These are phyloP conservation scores for Plasmopara muralis DNA, from an alignment of 352 stramenopile species.

Conservation along the genomic window DNA sequence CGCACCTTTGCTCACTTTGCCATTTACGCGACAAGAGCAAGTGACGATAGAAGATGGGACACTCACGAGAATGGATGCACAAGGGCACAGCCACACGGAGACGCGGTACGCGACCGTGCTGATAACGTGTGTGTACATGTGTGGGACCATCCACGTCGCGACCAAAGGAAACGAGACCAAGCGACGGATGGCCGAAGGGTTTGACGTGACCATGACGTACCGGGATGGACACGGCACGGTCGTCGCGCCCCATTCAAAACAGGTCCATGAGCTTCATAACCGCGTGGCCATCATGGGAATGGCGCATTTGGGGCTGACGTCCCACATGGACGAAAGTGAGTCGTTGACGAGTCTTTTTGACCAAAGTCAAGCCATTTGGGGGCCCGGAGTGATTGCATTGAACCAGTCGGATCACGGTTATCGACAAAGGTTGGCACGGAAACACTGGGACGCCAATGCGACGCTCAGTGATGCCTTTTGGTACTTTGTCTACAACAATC, in stretches of 20 bases:
- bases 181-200: constrained; percentile 36
- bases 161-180: constrained; percentile 12
- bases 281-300: constrained; percentile 23
- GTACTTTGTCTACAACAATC: constrained; percentile 43
- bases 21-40: constrained; percentile 28
- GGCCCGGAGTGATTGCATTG: constrained; percentile 10
- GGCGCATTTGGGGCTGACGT: constrained; percentile 25
- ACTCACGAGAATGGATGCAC: not conserved
- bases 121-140: constrained; percentile 34
- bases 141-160: constrained; percentile 11
- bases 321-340: constrained; percentile 26
- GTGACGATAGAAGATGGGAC: constrained; percentile 11
- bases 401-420: constrained; percentile 19
- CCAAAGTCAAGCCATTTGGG: constrained; percentile 18
- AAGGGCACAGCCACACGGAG: constrained; percentile 2
- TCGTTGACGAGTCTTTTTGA: constrained; percentile 21
- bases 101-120: constrained; percentile 22
- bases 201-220: constrained; percentile 39
- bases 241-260: constrained; percentile 22
- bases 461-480: constrained; percentile 40
- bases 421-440: constrained; percentile 15
- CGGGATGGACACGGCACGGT: constrained; percentile 33
- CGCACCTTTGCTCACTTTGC: constrained; percentile 19
- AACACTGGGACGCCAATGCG: constrained; percentile 17
- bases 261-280: constrained; percentile 25